phyloP scores from a whole-genome alignment of 2,329 filamentous ascomycete species.

The Esteya vermicola region DNA sequence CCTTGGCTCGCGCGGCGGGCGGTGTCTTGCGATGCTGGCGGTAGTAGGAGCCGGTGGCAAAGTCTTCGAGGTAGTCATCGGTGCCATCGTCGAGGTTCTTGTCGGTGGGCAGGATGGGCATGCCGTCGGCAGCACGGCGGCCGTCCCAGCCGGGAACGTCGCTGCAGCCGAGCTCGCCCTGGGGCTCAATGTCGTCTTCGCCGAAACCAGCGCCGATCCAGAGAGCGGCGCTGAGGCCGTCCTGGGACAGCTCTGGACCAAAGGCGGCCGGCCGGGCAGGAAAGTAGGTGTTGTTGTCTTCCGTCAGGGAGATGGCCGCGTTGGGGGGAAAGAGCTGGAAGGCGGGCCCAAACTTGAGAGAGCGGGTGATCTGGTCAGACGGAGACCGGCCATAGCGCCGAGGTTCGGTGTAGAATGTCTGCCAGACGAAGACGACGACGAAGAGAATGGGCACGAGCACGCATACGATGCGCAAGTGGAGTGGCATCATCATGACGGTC shows the following conservation, averaged over 20 bases:
- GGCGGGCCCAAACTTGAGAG: not conserved
- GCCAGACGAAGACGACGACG: conserved; percentile 3
- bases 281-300: conserved; percentile 97
- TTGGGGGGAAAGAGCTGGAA: conserved; percentile 89
- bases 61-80: conserved; percentile 66
- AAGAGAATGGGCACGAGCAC: conserved; percentile 3
- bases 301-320: conserved; percentile 87
- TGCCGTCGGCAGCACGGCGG: conserved; percentile 21
- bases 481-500: not conserved
- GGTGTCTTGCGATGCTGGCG: conserved; percentile 2
- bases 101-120: conserved; percentile 24
- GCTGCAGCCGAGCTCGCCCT: conserved; percentile 86
- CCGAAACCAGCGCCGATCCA: conserved; percentile 91
- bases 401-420: not conserved
- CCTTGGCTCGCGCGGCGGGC: not conserved
- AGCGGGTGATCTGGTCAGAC: too few relatives aligned
- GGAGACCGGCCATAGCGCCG: too few relatives aligned
- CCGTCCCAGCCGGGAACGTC: conserved; percentile 84
- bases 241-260: conserved; percentile 60
- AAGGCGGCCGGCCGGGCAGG: conserved; percentile 86
- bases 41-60: conserved; percentile 11
- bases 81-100: conserved; percentile 55
- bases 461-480: conserved; percentile 3
- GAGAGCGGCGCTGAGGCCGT: conserved; percentile 73
- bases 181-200: conserved; percentile 56